phyloP scores from a whole-genome alignment of 1,284 basidiomycete species.

The Melampsora larici-populina region DNA sequence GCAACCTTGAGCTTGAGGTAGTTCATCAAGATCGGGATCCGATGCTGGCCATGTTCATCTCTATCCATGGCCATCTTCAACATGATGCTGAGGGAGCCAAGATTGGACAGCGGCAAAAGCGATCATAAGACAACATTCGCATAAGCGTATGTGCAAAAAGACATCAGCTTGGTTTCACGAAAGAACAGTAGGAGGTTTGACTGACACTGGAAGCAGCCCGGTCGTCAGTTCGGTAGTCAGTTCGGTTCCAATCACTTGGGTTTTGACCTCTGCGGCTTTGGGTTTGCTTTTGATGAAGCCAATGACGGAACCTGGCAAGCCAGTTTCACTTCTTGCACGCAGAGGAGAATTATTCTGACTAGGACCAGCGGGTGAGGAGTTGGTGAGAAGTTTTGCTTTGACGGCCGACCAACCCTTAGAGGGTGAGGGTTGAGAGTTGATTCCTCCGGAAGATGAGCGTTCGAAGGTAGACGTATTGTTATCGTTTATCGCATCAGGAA shows the following conservation, averaged over 20 bases:
- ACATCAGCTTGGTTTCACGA: background rate
- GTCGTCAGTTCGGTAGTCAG: constrained; percentile 1
- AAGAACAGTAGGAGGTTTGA: background rate
- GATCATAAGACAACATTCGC: background rate
- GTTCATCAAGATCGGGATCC: constrained; percentile 82
- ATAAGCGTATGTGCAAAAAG: background rate
- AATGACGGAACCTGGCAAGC: background rate
- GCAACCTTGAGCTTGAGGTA: constrained; percentile 77
- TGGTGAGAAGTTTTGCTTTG: constrained; percentile 20
- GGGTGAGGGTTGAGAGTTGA: background rate
- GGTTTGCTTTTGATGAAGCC: background rate
- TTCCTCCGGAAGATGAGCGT: background rate
- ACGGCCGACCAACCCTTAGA: constrained; percentile 32
- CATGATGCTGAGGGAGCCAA: constrained; percentile 60
- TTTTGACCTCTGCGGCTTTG: background rate
- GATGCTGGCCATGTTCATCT: constrained; percentile 77
- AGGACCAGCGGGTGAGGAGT: background rate
- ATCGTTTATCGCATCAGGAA: background rate
- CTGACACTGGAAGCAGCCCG: background rate
- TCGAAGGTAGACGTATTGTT: background rate
- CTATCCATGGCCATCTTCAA: constrained; percentile 84
- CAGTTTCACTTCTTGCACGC: background rate
- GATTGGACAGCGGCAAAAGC: background rate
- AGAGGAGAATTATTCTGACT: background rate
- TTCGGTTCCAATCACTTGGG: background rate